phyloP scores from a whole-genome alignment of 2,329 filamentous ascomycete species.

The Pseudonectria foliicola region DNA sequence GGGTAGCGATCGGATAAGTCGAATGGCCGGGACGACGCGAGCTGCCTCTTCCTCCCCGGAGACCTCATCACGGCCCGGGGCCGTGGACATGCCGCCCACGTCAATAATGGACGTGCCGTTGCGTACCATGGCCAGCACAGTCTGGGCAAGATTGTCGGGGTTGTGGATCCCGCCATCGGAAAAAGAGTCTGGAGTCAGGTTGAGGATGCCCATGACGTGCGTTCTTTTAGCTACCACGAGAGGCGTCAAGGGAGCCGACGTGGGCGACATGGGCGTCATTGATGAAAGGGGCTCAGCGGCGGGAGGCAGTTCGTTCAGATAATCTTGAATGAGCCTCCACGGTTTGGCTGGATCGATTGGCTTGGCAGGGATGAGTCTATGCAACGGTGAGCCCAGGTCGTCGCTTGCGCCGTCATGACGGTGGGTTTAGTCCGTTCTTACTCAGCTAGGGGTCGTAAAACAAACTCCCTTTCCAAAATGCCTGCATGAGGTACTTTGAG shows the following conservation, averaged over 20 bases:
- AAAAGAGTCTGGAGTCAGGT: constrained; percentile 93
- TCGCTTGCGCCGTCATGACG: constrained; percentile 1
- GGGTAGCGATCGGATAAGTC: constrained; percentile 60
- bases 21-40: constrained; percentile 74
- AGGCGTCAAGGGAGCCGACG: constrained; percentile 48
- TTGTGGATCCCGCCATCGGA: constrained; percentile 74
- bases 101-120: constrained; percentile 80
- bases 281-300: constrained; percentile 45
- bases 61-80: constrained; percentile 65
- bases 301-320: constrained; percentile 51
- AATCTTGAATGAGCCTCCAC: constrained; percentile 54
- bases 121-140: constrained; percentile 54
- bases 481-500: constrained; percentile 78
- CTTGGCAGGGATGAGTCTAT: constrained; percentile 49
- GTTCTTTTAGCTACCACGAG: constrained; percentile 55
- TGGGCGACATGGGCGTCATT: constrained; percentile 46
- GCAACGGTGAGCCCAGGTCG: constrained; percentile 1
- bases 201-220: constrained; percentile 87
- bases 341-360: constrained; percentile 46
- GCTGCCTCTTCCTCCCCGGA: constrained; percentile 64
- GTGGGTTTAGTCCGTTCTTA: constrained; percentile 33
- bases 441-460: constrained; percentile 80
- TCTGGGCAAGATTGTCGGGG: constrained; percentile 46
- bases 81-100: constrained; percentile 87
- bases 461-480: constrained; percentile 89